Evolutionary conservation across 805 yeast genomes (phyloP).

Genomic region (Lipomyces yamadae): DNA sequence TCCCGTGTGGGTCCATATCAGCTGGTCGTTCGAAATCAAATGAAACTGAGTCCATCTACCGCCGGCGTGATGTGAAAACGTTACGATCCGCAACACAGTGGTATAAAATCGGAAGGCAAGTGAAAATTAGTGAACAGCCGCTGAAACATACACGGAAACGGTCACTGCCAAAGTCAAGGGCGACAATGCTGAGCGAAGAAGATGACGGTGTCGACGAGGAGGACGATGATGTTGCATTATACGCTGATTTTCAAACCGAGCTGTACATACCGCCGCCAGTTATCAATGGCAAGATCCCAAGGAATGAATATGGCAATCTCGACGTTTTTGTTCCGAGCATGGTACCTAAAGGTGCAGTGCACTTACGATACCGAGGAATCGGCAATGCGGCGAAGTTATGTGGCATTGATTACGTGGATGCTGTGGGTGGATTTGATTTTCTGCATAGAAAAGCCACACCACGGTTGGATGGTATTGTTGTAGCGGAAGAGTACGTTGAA

Average conservation of each 20-base stretch:
- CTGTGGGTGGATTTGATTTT: slow-evolving; percentile 86
- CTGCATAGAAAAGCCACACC: slow-evolving; percentile 59
- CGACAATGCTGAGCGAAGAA: slow-evolving; percentile 39
- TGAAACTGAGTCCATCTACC: slow-evolving; percentile 56
- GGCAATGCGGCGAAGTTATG: slow-evolving; percentile 73
- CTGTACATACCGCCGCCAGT: slow-evolving; percentile 68
- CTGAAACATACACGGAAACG: slow-evolving; percentile 53
- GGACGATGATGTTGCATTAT: slow-evolving; percentile 64
- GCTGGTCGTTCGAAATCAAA: slow-evolving; percentile 52
- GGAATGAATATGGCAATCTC: slow-evolving; percentile 80
- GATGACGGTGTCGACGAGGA: slow-evolving; percentile 46
- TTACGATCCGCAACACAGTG: slow-evolving; percentile 81
- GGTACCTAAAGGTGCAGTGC: slow-evolving; percentile 81
- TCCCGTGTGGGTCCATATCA: slow-evolving; percentile 69
- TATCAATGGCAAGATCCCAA: slow-evolving; percentile 68
- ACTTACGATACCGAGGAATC: slow-evolving; percentile 54
- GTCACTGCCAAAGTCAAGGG: slow-evolving; percentile 37
- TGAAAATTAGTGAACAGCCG: slow-evolving; percentile 74
- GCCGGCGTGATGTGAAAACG: slow-evolving; percentile 63
- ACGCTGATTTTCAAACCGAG: slow-evolving; percentile 79
- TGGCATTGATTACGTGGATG: slow-evolving; percentile 80
- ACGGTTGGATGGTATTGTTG: slow-evolving; percentile 73
- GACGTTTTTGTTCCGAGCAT: slow-evolving; percentile 77
- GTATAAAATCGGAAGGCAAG: slow-evolving; percentile 78
- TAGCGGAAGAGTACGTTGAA: slow-evolving; percentile 63